phyloP scores from a whole-genome alignment of 2,329 filamentous ascomycete species.

The Phyllosticta citribraziliensis region DNA sequence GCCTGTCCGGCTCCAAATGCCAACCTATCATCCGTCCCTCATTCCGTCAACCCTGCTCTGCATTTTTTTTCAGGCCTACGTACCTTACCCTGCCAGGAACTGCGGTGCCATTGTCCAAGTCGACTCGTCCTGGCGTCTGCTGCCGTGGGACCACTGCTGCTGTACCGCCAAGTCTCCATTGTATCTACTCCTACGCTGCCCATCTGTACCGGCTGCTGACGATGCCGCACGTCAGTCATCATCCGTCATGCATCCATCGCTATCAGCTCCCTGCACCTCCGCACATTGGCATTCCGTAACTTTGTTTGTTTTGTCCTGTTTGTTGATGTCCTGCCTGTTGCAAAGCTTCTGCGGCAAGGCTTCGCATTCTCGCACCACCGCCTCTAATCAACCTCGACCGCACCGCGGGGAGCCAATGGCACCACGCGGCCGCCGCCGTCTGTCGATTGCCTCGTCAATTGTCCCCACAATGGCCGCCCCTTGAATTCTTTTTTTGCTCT shows the following conservation, averaged over 20 bases:
- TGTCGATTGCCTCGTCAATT: not conserved
- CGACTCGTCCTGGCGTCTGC: not conserved
- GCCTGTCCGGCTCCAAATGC: not conserved
- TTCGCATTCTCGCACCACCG: not conserved
- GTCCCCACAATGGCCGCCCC: not conserved
- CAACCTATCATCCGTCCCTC: conserved; percentile 8
- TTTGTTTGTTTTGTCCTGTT: not conserved
- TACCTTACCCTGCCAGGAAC: not conserved
- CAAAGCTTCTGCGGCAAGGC: not conserved
- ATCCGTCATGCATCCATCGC: not conserved
- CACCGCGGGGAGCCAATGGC: not conserved
- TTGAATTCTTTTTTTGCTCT: not conserved
- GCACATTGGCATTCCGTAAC: not conserved
- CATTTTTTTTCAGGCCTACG: not conserved
- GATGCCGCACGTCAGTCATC: not conserved
- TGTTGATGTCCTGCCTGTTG: not conserved
- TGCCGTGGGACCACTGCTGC: not conserved
- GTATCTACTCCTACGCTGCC: not conserved
- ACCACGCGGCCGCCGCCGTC: not conserved
- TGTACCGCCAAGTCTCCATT: not conserved
- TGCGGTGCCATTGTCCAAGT: not conserved
- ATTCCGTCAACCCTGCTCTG: conserved; percentile 23
- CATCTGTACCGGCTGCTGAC: not conserved
- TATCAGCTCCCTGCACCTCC: not conserved
- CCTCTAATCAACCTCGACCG: not conserved